Evolutionary conservation across 176 grass and related monocot species (phyloP).

Genomic region (Zoysia pacifica): DNA sequence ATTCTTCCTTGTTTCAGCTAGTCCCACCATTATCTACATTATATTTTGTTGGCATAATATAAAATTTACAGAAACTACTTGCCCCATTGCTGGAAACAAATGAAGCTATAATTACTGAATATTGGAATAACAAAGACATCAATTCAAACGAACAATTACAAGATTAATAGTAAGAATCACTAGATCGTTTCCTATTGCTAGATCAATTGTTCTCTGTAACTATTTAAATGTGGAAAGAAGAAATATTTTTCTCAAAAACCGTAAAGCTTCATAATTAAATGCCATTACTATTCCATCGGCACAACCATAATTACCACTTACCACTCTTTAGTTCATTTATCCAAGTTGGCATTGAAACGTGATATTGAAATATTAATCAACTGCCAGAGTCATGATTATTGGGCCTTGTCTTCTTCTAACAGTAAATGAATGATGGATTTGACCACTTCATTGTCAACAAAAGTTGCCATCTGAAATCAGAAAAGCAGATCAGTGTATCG

Average conservation of each 20-base stretch:
- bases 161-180: not conserved
- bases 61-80: constrained; percentile 28
- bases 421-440: constrained; percentile 91
- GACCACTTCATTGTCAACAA: constrained; percentile 81
- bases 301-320: constrained; percentile 22
- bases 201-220: constrained; percentile 5
- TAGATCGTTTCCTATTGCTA: not conserved
- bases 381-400: constrained; percentile 50
- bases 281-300: constrained; percentile 3
- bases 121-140: not conserved
- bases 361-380: constrained; percentile 21
- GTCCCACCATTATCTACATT: constrained; percentile 1
- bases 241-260: constrained; percentile 28
- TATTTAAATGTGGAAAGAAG: constrained; percentile 12
- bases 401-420: constrained; percentile 87
- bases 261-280: constrained; percentile 1
- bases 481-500: constrained; percentile 36
- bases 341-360: constrained; percentile 11
- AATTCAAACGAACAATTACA: constrained; percentile 22
- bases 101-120: constrained; percentile 19
- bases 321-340: constrained; percentile 11
- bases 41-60: constrained; percentile 25
- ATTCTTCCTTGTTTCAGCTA: constrained; percentile 11
- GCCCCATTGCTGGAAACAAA: constrained; percentile 2
- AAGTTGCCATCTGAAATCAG: constrained; percentile 73